Evolutionary conservation across 768 basidiomycete species (phyloP).

Genomic region (Lyophyllum decastes): DNA sequence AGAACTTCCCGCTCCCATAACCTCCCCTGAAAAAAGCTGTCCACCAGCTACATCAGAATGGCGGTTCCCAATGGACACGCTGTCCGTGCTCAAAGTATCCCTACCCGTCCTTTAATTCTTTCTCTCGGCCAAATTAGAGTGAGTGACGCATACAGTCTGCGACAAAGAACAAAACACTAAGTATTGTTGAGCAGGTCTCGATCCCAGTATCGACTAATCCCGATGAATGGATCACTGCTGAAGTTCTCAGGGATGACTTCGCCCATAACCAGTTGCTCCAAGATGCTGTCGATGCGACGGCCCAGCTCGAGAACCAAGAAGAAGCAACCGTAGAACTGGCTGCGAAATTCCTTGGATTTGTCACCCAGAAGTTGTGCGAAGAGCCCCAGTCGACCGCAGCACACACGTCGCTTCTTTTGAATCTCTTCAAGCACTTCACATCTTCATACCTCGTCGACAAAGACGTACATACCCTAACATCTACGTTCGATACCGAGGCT

Average conservation of each 20-base stretch:
- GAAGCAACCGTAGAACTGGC: constrained; percentile 78
- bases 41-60: constrained; percentile 31
- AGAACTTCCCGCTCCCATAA: constrained; percentile 17
- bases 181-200: constrained; percentile 54
- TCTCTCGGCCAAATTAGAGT: constrained; percentile 54
- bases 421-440: constrained; percentile 79
- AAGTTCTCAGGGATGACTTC: constrained; percentile 90
- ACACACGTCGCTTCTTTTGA: constrained; percentile 67
- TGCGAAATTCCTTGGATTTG: constrained; percentile 81
- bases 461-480: constrained; percentile 83
- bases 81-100: constrained; percentile 33
- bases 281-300: constrained; percentile 56
- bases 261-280: constrained; percentile 59
- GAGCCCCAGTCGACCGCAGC: constrained; percentile 53
- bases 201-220: constrained; percentile 82
- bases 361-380: constrained; percentile 62
- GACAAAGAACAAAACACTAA: constrained; percentile 4
- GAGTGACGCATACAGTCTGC: constrained; percentile 24
- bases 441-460: constrained; percentile 65
- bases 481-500: constrained; percentile 71
- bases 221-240: constrained; percentile 91
- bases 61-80: constrained; percentile 41
- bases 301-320: constrained; percentile 50
- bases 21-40: constrained; percentile 21
- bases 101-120: constrained; percentile 51